These are phyloP conservation scores for Cercospora zeina DNA, from an alignment of 2,329 filamentous ascomycete species.

Conservation along the genomic window DNA sequence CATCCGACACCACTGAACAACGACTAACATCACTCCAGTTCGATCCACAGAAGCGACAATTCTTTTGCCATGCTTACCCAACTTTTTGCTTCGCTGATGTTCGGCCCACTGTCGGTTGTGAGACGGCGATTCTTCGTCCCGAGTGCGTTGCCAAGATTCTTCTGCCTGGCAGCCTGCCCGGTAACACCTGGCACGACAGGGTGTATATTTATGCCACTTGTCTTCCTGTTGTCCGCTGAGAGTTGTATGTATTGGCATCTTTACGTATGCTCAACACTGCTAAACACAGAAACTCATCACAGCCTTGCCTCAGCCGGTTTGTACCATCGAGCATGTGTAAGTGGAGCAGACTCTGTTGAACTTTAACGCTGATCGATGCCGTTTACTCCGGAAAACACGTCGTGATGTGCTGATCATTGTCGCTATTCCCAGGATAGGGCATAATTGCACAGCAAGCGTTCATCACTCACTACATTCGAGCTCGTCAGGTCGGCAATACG, in stretches of 20 bases:
- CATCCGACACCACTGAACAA: neutral
- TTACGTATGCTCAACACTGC: neutral
- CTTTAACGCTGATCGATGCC: neutral
- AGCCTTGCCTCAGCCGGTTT: neutral
- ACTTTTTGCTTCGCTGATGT: neutral
- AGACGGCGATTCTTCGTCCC: neutral
- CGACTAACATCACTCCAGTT: neutral
- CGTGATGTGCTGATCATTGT: neutral
- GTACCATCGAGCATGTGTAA: neutral
- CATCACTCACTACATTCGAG: too few relatives aligned
- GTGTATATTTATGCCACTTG: neutral
- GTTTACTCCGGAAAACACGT: neutral
- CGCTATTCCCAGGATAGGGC: neutral
- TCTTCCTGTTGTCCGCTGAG: neutral
- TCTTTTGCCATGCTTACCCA: conserved; percentile 17
- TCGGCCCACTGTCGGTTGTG: neutral
- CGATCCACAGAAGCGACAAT: conserved; percentile 26
- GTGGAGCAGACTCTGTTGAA: neutral
- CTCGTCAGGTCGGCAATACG: neutral
- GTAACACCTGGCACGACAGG: neutral
- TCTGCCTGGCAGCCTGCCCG: neutral
- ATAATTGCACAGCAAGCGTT: too few relatives aligned
- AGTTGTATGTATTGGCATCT: too few relatives aligned
- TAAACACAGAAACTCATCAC: too few relatives aligned
- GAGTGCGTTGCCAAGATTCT: conserved; percentile 1